Evolutionary conservation across 2,329 filamentous ascomycete species (phyloP).

Genomic region (Colletotrichum echinochloae): DNA sequence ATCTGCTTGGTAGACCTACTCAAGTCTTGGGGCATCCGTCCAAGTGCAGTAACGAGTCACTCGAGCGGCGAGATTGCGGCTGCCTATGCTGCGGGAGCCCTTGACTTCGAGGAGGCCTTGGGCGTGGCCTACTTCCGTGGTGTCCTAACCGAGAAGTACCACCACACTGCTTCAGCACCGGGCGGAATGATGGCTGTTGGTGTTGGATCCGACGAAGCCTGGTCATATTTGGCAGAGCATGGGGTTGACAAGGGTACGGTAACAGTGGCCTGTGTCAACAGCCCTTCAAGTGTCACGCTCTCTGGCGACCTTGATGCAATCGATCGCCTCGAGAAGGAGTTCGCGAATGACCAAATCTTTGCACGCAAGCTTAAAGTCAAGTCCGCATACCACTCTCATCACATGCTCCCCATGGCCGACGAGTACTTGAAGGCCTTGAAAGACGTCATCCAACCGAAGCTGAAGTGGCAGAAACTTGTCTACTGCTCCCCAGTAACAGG

Average conservation of each 20-base stretch:
- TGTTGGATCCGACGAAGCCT: conserved; percentile 41
- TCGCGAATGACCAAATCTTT: conserved; percentile 40
- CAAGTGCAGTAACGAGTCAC: conserved; percentile 56
- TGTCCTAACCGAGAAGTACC: conserved; percentile 27
- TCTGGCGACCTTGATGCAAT: conserved; percentile 44
- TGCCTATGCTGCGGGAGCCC: conserved; percentile 54
- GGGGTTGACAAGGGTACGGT: conserved; percentile 38
- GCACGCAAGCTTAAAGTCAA: conserved; percentile 40
- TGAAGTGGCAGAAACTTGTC: conserved; percentile 46
- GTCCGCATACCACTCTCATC: conserved; percentile 32
- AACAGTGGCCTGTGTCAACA: conserved; percentile 55
- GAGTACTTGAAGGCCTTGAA: conserved; percentile 12
- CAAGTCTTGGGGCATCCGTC: conserved; percentile 54
- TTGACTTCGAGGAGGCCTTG: conserved; percentile 48
- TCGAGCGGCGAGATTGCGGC: conserved; percentile 62
- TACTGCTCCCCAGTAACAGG: conserved; percentile 35
- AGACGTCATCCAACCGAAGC: conserved; percentile 8
- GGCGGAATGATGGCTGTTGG: conserved; percentile 52
- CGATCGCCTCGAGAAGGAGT: conserved; percentile 38
- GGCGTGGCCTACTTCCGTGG: conserved; percentile 50
- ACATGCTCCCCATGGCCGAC: conserved; percentile 60
- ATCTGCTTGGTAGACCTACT: conserved; percentile 59
- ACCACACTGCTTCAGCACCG: conserved; percentile 17
- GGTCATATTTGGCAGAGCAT: conserved; percentile 25
- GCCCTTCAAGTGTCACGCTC: conserved; percentile 51